Evolutionary conservation across 257 asterid species (phyloP).

Genomic region (Lithospermum erythrorhizon): DNA sequence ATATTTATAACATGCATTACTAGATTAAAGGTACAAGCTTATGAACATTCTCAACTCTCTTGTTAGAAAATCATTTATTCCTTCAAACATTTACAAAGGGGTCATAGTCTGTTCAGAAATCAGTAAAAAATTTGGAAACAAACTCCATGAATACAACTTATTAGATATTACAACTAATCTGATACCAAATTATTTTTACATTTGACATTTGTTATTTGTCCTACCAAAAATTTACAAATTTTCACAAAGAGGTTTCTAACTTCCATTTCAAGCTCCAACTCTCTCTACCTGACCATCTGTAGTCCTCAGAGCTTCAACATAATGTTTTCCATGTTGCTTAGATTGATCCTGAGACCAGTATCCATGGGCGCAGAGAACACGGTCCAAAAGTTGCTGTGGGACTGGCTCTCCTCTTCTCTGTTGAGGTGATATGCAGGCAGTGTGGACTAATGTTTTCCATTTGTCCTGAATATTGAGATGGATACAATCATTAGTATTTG

Average conservation of each 20-base stretch:
- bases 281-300: background rate
- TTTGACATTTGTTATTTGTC: background rate
- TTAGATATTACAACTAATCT: constrained; percentile 5
- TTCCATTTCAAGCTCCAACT: constrained; percentile 5
- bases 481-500: background rate
- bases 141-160: background rate
- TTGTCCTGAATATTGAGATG: constrained; percentile 11
- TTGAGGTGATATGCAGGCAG: constrained; percentile 18
- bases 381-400: constrained; percentile 14
- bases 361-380: constrained; percentile 12
- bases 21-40: no score
- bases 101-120: background rate
- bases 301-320: constrained; percentile 8
- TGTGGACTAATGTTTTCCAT: constrained; percentile 20
- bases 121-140: background rate
- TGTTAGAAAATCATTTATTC: background rate
- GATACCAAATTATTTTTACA: constrained; percentile 6
- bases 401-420: constrained; percentile 20
- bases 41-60: no score
- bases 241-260: background rate
- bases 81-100: background rate
- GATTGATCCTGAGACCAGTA: constrained; percentile 17
- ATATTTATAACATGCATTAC: no score
- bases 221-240: constrained; percentile 9
- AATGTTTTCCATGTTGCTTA: constrained; percentile 12